Evolutionary conservation across 306 rosid species (phyloP).

Genomic region (Hippophae gyantsensis): DNA sequence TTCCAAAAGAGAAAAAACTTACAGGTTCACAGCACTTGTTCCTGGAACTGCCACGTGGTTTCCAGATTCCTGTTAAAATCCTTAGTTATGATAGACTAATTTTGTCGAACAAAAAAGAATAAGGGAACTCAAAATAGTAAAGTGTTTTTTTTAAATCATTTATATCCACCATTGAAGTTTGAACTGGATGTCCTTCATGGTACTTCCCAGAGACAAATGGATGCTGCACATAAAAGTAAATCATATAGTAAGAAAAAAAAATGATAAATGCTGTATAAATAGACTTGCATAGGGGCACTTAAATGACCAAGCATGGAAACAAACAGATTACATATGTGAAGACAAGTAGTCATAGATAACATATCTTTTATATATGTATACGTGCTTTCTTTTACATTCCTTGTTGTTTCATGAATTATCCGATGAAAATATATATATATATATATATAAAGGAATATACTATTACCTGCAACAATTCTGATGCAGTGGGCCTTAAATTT

Average conservation of each 20-base stretch:
- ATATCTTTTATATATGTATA: not conserved
- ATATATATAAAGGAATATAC: not conserved
- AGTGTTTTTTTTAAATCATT: slow-evolving; percentile 10
- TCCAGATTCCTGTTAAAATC: slow-evolving; percentile 47
- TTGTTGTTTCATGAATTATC: slow-evolving; percentile 2
- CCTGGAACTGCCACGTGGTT: slow-evolving; percentile 36
- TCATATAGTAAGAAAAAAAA: slow-evolving; percentile 12
- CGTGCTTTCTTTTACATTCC: not conserved
- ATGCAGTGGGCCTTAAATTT: slow-evolving; percentile 58
- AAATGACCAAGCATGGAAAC: not conserved
- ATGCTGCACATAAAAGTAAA: slow-evolving; percentile 41
- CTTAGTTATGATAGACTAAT: slow-evolving; percentile 7
- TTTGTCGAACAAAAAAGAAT: not conserved
- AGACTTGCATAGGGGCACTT: not conserved
- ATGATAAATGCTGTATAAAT: not conserved
- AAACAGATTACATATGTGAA: not conserved
- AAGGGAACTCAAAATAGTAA: slow-evolving; percentile 10
- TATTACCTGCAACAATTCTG: slow-evolving; percentile 71
- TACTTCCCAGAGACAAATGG: slow-evolving; percentile 62
- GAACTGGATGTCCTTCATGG: slow-evolving; percentile 38
- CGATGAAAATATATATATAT: not conserved
- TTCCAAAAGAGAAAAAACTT: slow-evolving; percentile 30
- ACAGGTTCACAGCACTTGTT: slow-evolving; percentile 49
- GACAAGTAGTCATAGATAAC: not conserved
- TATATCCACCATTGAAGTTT: slow-evolving; percentile 54